phyloP scores from a whole-genome alignment of 768 basidiomycete species.

The Boletellus ananiceps region DNA sequence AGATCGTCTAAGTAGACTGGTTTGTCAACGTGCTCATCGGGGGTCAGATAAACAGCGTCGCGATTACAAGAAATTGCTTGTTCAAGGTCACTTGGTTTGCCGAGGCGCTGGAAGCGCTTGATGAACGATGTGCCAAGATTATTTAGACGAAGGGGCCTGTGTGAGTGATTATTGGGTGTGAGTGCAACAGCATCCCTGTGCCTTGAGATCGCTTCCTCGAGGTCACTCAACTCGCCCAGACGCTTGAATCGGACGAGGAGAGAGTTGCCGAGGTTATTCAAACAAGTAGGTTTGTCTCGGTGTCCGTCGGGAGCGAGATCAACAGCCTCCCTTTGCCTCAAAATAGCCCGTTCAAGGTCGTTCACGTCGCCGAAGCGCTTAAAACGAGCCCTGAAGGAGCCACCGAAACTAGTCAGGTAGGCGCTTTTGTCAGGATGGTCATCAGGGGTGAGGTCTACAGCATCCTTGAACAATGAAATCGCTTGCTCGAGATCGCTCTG shows the following conservation, averaged over 20 bases:
- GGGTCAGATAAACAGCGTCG: background rate
- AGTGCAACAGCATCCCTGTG: background rate
- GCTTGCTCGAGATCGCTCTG: slow-evolving; percentile 2
- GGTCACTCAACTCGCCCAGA: background rate
- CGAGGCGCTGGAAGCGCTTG: background rate
- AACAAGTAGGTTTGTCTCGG: background rate
- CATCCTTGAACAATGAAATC: background rate
- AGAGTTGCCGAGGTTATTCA: slow-evolving; percentile 1
- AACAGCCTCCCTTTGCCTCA: background rate
- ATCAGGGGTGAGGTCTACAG: background rate
- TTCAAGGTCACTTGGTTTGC: background rate
- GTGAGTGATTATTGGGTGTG: background rate
- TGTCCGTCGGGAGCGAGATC: background rate
- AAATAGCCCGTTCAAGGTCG: slow-evolving; percentile 4
- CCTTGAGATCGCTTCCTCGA: slow-evolving; percentile 1
- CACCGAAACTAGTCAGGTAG: background rate
- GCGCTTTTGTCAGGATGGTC: background rate
- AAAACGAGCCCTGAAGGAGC: background rate
- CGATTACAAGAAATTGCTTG: background rate
- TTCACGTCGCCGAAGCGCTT: background rate
- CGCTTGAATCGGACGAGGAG: background rate
- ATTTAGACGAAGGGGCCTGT: background rate
- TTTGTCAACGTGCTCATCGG: background rate
- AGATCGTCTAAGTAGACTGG: background rate
- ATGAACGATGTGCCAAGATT: background rate